Percentiles rank a stretch among this genome's conserved stretches.
phyloP scores from a whole-genome alignment of 2,329 filamentous ascomycete genomes.

The Aspergillus chevalieri region DNA sequence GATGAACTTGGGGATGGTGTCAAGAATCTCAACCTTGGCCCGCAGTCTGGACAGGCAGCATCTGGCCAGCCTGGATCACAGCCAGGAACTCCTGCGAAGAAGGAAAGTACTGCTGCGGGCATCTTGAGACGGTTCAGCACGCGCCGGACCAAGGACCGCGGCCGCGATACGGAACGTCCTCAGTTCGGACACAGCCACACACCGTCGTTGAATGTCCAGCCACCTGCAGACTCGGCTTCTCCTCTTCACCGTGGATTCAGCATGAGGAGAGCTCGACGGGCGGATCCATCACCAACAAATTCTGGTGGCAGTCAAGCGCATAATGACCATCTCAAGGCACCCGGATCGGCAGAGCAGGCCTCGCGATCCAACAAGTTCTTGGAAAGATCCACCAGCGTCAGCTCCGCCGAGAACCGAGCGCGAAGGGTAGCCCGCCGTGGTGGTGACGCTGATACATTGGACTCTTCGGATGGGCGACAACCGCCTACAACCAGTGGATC shows the following conservation, averaged over 20 bases:
- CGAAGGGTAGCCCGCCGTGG: slow-evolving; percentile 54
- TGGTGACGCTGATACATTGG: slow-evolving; percentile 49
- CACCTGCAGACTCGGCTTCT: slow-evolving; percentile 59
- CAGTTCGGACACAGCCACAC: slow-evolving; percentile 60
- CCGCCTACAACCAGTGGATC: slow-evolving; percentile 72
- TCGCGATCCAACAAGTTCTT: slow-evolving; percentile 63
- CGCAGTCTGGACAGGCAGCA: slow-evolving; percentile 43
- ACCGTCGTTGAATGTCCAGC: slow-evolving; percentile 74
- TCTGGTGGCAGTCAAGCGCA: slow-evolving; percentile 59
- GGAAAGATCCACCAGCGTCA: slow-evolving; percentile 84
- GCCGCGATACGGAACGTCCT: slow-evolving; percentile 35
- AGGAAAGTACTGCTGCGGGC: slow-evolving; percentile 80
- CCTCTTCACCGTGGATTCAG: slow-evolving; percentile 82
- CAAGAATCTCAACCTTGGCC: slow-evolving; percentile 57
- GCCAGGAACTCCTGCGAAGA: slow-evolving; percentile 60
- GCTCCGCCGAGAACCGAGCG: slow-evolving; percentile 70
- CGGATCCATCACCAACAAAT: slow-evolving; percentile 49
- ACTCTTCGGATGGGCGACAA: slow-evolving; percentile 52
- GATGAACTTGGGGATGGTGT: slow-evolving; percentile 74
- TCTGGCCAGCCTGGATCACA: slow-evolving; percentile 52
- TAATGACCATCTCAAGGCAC: slow-evolving; percentile 70
- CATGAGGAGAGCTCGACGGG: slow-evolving; percentile 58
- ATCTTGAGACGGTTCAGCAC: slow-evolving; percentile 88
- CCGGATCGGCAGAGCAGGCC: slow-evolving; percentile 54
- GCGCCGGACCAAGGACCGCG: slow-evolving; percentile 60